Conservation (phyloP, 2,329 filamentous ascomycete species). For the Fusarium liriodendri region DNA sequence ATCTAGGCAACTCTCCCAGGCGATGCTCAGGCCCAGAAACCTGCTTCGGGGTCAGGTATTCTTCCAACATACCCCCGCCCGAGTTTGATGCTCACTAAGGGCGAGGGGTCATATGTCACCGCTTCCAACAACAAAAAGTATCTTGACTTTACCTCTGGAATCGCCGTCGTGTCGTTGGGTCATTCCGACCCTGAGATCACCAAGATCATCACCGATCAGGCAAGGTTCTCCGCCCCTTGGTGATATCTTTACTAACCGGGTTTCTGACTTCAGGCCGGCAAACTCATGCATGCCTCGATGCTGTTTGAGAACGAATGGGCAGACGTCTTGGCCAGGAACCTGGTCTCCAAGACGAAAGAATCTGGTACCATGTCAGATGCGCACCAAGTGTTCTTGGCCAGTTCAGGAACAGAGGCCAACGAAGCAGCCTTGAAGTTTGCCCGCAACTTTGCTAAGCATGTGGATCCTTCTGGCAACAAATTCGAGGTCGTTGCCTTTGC, state of each 20-base stretch:
- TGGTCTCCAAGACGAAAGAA: slow-evolving; percentile 1
- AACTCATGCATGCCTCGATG: slow-evolving; percentile 7
- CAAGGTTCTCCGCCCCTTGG: neutral
- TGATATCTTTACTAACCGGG: neutral
- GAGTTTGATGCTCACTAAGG: neutral
- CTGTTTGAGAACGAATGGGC: slow-evolving; percentile 13
- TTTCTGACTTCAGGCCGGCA: neutral
- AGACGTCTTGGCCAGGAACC: neutral
- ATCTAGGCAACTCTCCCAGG: neutral
- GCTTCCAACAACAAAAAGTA: neutral
- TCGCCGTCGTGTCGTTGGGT: slow-evolving; percentile 1
- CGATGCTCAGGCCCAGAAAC: neutral
- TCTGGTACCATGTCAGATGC: slow-evolving; percentile 8
- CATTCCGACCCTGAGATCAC: slow-evolving; percentile 2
- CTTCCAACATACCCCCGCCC: slow-evolving; percentile 12
- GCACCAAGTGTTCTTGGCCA: slow-evolving; percentile 2
- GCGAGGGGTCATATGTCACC: slow-evolving; percentile 3
- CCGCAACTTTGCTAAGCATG: neutral
- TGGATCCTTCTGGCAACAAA: neutral
- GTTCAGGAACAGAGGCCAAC: slow-evolving; percentile 9
- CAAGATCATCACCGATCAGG: slow-evolving; percentile 2
- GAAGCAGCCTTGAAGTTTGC: slow-evolving; percentile 10
- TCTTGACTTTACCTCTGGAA: slow-evolving; percentile 8
- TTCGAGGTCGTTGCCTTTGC: neutral
- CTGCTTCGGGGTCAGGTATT: neutral